phyloP scores from a whole-genome alignment of 164 flowering plant species.

The Berberis vulgaris region DNA sequence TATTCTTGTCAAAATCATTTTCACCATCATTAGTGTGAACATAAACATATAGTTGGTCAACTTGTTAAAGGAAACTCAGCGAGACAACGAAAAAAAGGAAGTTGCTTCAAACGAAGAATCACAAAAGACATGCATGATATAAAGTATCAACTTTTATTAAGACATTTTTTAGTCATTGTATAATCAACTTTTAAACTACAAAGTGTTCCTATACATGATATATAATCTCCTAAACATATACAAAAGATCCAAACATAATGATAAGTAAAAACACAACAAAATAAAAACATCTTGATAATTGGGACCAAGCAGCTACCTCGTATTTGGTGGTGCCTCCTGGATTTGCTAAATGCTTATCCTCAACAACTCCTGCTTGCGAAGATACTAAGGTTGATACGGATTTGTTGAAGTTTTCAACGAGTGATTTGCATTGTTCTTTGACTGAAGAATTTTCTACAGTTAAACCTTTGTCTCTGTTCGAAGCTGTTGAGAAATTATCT shows the following conservation, averaged over 20 bases:
- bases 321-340: slow-evolving; percentile 14
- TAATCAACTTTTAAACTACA: not conserved
- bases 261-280: slow-evolving; percentile 22
- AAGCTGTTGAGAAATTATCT: slow-evolving; percentile 31
- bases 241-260: slow-evolving; percentile 23
- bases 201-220: not conserved
- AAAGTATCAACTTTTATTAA: not conserved
- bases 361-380: slow-evolving; percentile 22
- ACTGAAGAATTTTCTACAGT: slow-evolving; percentile 19
- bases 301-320: slow-evolving; percentile 68
- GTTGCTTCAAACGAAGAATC: no score
- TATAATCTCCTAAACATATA: slow-evolving; percentile 17
- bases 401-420: slow-evolving; percentile 35
- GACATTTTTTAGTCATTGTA: not conserved
- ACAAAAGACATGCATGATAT: no score
- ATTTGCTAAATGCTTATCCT: slow-evolving; percentile 14
- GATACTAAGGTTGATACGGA: slow-evolving; percentile 31
- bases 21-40: no score
- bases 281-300: slow-evolving; percentile 28
- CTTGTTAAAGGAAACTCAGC: no score
- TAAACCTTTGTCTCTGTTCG: slow-evolving; percentile 18
- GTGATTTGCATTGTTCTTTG: slow-evolving; percentile 38
- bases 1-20: no score
- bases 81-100: no score
- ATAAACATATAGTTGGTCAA: no score